Conservation (phyloP, 2,329 filamentous ascomycete species). For the Cryphonectria japonica region DNA sequence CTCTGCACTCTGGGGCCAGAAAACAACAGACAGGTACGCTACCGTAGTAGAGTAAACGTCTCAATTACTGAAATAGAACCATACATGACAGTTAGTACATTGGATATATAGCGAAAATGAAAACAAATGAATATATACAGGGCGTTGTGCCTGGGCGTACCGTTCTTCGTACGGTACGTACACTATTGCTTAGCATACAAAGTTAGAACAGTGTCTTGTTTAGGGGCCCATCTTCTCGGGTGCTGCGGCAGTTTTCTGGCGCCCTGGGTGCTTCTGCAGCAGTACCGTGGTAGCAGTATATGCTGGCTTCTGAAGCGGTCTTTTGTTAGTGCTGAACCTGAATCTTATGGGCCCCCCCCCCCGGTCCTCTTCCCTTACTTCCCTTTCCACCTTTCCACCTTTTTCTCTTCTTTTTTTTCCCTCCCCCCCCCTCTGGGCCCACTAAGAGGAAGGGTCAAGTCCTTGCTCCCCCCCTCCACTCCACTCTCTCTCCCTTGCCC, state of each 20-base stretch:
- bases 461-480: not conserved
- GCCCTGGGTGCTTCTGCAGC: not conserved
- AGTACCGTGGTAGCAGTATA: not conserved
- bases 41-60: no score
- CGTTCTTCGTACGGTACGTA: not conserved
- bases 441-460: not conserved
- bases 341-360: not conserved
- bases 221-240: constrained; percentile 1
- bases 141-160: no score
- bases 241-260: not conserved
- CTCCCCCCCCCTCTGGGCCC: not conserved
- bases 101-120: no score
- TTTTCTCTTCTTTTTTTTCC: not conserved
- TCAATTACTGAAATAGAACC: no score
- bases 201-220: not conserved
- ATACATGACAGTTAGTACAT: no score
- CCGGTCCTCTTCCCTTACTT: not conserved
- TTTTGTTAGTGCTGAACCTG: not conserved
- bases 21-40: no score
- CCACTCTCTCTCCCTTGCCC: not conserved
- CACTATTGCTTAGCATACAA: not conserved
- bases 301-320: not conserved
- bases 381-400: no score
- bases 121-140: no score
- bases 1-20: no score